Evolutionary conservation across 306 rosid species (phyloP), one percentile per base, ranked within the genome.

Genomic region (Cucurbita ficifolia): DNA sequence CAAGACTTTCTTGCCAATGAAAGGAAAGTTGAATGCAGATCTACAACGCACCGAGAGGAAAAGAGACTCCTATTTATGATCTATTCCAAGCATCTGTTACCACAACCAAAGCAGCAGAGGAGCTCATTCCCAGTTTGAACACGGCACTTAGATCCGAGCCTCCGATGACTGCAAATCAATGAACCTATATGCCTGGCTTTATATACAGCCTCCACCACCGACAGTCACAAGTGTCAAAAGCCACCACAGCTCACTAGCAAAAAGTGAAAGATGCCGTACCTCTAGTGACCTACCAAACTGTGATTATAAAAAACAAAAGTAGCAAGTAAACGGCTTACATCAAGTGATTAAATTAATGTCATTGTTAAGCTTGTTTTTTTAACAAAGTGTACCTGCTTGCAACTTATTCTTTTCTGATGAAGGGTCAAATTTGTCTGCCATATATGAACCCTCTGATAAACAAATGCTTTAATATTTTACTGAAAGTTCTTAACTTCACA

Each of bases 201-300:
- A 55, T 75, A 8, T 45, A 60, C 77, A 60, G 82, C 79, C 79
- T 67, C 68, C 72, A 53, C 76, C 71, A 53, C 56, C 77, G 73
- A 77, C 75, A 75, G 80, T 75, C 88, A 85, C 88, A 84, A 68
- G 83, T 76, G 89, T 82, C 78, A 19, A 55, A 13, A 51, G 38
- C 55, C 73, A 67, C 53, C 56, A 69, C 74, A 48, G 57, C 40
- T 77, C 79, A 10, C 53, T 79, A 76, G 85, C 76, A 35, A 59
- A 63, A 61, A 75, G 56, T 70, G 35, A 29, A 21, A 33, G 58
- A 17, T 59, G 48, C 70, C 43, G 52, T 8, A 63, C 76, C 42
- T 61, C 9, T 39, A 63, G 21, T 63, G 70, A 39, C 70, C 70
- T 63, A 56, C 17, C 77, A 63, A 35, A 40, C 60, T 53, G n/a